Base-by-base conservation (phyloP, 2,329 filamentous ascomycete genomes). In the Fusarium nisikadoi region DNA sequence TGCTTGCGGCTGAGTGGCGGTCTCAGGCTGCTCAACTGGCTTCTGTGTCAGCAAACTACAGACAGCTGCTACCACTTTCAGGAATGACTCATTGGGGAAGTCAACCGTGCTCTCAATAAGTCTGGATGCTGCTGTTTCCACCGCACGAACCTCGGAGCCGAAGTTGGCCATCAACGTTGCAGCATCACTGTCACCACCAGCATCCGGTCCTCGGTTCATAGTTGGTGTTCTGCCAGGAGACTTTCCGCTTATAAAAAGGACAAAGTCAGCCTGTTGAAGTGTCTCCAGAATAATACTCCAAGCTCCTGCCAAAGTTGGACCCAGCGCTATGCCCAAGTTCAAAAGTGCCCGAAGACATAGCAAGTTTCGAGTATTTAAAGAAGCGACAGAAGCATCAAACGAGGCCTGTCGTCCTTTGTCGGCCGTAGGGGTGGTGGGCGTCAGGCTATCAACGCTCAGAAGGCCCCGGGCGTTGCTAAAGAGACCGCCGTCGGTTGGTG, bases 241-340 rank as follows among this genome's bases (percentile, higher is more conserved):
- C 73, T 89, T 90, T 16, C 86, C 86, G 19, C 87, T 89, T 16
- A 89, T 87, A 61, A 91, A 93, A 31, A 98, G 87, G 8, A 98
- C 91, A 70, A 97, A 90, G 76, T 98, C 96, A 6, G 95, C 95
- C 80, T 98, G 94, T 77, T 98, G 94, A 12, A 99, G 84, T 1
- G 95, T 97, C 77, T 97, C 95, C 3, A 99, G 87, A 20, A 99
- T 86, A 64, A 99, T 98, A 3, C 91, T 91, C 93, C 97, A 99
- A 2, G 95, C 93, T 19, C 88, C 86, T 39, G 93, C 91, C 2
- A 99, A 86, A 0, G 94, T 97, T 6, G 96, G 94, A 0, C 96
- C 96, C 2, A 99, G 84, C 5, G 96, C 96, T 76, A 98, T 99
- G 4, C 96, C 96, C 7, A 99, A 84, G 75, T 99, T 99, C n/a